These are phyloP conservation scores for Monosporozyma solicola DNA, from an alignment of 805 yeast genomes.

Conservation along the genomic window DNA sequence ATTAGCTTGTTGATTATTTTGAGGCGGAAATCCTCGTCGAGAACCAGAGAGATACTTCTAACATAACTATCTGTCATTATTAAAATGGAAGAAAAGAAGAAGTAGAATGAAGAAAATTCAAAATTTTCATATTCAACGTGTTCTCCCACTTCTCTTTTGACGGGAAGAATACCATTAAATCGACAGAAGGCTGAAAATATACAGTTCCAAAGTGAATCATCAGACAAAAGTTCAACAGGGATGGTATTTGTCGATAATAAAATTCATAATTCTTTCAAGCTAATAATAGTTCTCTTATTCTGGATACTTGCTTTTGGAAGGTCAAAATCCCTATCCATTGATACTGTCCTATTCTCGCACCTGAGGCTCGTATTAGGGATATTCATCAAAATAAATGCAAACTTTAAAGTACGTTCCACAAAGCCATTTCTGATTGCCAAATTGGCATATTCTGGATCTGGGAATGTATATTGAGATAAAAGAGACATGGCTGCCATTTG, in stretches of 20 bases:
- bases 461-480: conserved; percentile 26
- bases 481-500: conserved; percentile 21
- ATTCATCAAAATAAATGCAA: conserved; percentile 25
- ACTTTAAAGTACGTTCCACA: conserved; percentile 22
- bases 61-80: conserved; percentile 27
- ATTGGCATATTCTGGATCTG: conserved; percentile 24
- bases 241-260: conserved; percentile 61
- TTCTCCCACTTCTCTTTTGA: conserved; percentile 62
- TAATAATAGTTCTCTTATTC: conserved; percentile 24
- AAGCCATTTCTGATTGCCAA: conserved; percentile 21
- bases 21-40: conserved; percentile 14
- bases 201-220: conserved; percentile 10
- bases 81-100: conserved; percentile 24
- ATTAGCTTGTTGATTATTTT: conserved; percentile 13
- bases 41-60: conserved; percentile 20
- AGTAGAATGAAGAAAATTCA: conserved; percentile 45
- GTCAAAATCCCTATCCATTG: conserved; percentile 18
- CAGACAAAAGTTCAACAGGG: conserved; percentile 31
- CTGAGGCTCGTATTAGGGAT: conserved; percentile 20
- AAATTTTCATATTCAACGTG: conserved; percentile 90
- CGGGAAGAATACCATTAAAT: conserved; percentile 42
- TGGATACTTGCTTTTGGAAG: conserved; percentile 23
- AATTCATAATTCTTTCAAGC: conserved; percentile 51
- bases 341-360: conserved; percentile 16
- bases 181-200: conserved; percentile 22